These are phyloP conservation scores for Penicillium nordicum DNA, from an alignment of 2,329 filamentous ascomycete genomes.

Conservation along the genomic window DNA sequence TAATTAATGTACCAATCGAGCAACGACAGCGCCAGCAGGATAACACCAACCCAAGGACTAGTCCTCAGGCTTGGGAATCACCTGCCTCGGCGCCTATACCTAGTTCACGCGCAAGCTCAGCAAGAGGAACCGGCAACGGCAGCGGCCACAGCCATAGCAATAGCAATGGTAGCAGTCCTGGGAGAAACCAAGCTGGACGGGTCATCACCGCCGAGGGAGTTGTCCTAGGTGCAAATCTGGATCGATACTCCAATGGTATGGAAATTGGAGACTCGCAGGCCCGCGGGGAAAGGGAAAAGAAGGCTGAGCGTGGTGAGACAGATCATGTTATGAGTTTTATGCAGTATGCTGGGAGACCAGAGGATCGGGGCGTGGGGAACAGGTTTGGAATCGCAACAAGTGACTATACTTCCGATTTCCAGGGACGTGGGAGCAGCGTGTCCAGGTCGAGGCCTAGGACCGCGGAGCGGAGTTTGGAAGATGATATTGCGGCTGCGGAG, in stretches of 20 bases:
- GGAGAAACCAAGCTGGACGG: neutral
- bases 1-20: slow-evolving; percentile 27
- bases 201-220: slow-evolving; percentile 29
- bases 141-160: neutral
- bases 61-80: neutral
- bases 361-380: neutral
- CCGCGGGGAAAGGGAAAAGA: neutral
- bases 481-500: neutral
- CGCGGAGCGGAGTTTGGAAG: neutral
- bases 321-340: slow-evolving; percentile 31
- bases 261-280: neutral
- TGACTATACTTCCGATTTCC: neutral
- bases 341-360: slow-evolving; percentile 14
- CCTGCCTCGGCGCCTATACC: neutral
- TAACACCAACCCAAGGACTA: neutral
- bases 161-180: neutral
- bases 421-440: neutral
- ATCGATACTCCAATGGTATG: slow-evolving; percentile 11
- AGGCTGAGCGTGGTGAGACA: neutral
- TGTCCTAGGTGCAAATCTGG: slow-evolving; percentile 27
- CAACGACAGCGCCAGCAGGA: slow-evolving; percentile 10
- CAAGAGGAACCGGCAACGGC: neutral
- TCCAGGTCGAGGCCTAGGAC: neutral
- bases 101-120: neutral
- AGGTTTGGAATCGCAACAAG: neutral